Base-by-base conservation (phyloP, 345 rosid species). In the Populus simonii region DNA sequence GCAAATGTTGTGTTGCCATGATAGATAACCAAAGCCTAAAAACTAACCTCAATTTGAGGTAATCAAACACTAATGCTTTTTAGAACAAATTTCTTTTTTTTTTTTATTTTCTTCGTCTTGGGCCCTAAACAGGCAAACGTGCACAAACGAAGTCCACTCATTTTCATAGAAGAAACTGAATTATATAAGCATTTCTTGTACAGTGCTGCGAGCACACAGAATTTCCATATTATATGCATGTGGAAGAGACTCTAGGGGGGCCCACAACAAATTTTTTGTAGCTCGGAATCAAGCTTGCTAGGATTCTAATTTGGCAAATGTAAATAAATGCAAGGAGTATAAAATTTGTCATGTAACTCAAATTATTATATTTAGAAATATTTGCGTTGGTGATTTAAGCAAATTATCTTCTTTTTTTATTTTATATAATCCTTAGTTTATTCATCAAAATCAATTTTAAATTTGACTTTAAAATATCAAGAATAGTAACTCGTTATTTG, bases 21-120 rank as follows among this genome's bases (percentile, higher is more conserved):
- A 66, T 75, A 22, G 72, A 66, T 6, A 45, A 66, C 38, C 78
- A 76, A 66, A 76, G 3, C 78, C 78, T 66, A 75, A 75, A 49
- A 22, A 3, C 23, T 75, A 75, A 67, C 78, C 78, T 68, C 68
- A 76, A 49, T 35, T 76, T 25, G 13, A 66, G 43, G 47, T 36
- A 65, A 66, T 65, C 62, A 66, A 39, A 39, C 43, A 33, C 17
- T 16, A 22, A n/a, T 59, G 22, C 15, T 23, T 73, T 39, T 39
- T 6, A 6, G 17, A 1, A 39, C 39, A 29, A 3, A 27, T 18
- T 43, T 45, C 8, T 13, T 8, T 7, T 23, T 33, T 4, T 13
- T 8, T 7, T 23, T 33, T 4, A 33, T 33, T 33, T 17, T 18
- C 66, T 31, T 15, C 41, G 51, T 45, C 51, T 75, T 11, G 66